Evolutionary conservation across 352 stramenopile species (phyloP).

Genomic region (Globisporangium parvum): DNA sequence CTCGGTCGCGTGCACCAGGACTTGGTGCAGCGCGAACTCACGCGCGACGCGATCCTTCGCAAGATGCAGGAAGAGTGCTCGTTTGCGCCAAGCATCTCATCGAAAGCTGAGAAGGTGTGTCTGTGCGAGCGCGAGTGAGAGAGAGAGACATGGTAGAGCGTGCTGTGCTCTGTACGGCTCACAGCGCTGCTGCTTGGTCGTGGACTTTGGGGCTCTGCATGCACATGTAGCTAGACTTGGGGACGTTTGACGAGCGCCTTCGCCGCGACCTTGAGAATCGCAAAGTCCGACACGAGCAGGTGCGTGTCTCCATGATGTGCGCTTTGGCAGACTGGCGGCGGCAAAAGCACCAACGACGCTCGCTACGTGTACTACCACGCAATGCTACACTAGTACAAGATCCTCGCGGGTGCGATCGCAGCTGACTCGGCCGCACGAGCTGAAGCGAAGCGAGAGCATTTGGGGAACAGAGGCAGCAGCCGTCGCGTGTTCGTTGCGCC

Average conservation of each 20-base stretch:
- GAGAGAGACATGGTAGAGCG: background rate
- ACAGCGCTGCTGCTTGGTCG: background rate
- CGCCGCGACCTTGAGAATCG: constrained; percentile 47
- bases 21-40: constrained; percentile 40
- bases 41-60: constrained; percentile 38
- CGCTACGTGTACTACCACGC: no score
- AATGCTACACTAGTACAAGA: constrained; percentile 1
- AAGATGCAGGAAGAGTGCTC: constrained; percentile 50
- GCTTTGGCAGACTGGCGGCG: no score
- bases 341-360: background rate
- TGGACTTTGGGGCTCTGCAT: background rate
- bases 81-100: constrained; percentile 50
- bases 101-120: constrained; percentile 24
- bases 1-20: constrained; percentile 60
- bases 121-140: background rate
- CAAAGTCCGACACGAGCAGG: constrained; percentile 18
- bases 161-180: background rate
- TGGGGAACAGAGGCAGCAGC: background rate
- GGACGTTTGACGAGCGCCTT: constrained; percentile 54
- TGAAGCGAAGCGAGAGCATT: background rate
- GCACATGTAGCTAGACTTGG: constrained; percentile 29
- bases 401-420: background rate
- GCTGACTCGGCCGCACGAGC: background rate
- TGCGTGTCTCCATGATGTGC: background rate
- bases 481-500: constrained; percentile 5